Evolutionary conservation across 179 eudicot species (phyloP).

Genomic region (Gypsophila paniculata): DNA sequence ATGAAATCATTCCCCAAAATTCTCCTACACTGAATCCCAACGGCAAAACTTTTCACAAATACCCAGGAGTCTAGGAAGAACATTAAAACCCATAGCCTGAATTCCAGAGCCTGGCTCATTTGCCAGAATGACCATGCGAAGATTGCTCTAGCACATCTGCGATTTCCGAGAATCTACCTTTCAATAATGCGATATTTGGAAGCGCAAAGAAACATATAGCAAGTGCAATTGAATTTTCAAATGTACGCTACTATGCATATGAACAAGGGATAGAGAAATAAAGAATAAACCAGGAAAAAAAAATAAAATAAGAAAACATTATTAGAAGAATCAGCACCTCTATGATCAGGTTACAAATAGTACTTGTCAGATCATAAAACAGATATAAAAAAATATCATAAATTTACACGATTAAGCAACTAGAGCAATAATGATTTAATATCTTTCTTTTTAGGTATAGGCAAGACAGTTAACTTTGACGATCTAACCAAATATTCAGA

Average conservation of each 20-base stretch:
- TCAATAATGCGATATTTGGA: slow-evolving; percentile 34
- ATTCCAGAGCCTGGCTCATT: slow-evolving; percentile 53
- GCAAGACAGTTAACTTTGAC: background rate
- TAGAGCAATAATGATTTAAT: background rate
- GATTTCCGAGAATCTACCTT: slow-evolving; percentile 61
- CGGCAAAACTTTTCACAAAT: slow-evolving; percentile 34
- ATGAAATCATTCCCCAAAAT: slow-evolving; percentile 40
- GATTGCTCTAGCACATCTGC: slow-evolving; percentile 71
- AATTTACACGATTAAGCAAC: background rate
- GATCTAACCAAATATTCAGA: background rate
- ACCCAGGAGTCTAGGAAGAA: slow-evolving; percentile 40
- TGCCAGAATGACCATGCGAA: slow-evolving; percentile 57
- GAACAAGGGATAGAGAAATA: background rate
- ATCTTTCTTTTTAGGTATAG: background rate
- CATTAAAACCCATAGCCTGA: slow-evolving; percentile 52
- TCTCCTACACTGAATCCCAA: slow-evolving; percentile 35
- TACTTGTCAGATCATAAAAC: background rate
- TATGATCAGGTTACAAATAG: background rate
- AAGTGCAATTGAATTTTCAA: slow-evolving; percentile 2
- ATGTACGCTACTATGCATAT: background rate
- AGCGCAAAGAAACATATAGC: slow-evolving; percentile 14
- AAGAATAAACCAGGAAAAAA: background rate
- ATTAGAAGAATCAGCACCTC: background rate
- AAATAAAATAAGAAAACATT: background rate
- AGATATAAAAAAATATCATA: background rate